These are phyloP conservation scores for Mucor velutinosus DNA, from an alignment of 371 early-diverging fungal genomes.

Conservation along the genomic window DNA sequence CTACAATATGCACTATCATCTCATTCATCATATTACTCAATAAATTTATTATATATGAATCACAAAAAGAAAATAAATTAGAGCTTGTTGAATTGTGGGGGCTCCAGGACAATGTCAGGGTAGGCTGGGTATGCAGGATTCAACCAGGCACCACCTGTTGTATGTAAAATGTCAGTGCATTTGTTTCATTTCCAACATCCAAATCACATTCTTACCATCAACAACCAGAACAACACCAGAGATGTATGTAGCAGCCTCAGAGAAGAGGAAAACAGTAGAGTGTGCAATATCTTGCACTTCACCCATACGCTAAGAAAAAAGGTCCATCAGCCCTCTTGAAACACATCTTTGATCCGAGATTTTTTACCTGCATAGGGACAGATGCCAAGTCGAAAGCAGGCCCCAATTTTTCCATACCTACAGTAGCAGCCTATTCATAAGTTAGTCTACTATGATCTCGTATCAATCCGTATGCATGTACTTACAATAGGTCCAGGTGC, in stretches of 20 bases:
- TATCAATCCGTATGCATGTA: neutral
- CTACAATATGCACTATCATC: neutral
- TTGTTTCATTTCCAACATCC: neutral
- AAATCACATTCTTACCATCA: slow-evolving; percentile 54
- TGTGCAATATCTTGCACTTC: slow-evolving; percentile 71
- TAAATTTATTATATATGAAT: neutral
- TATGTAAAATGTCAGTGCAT: neutral
- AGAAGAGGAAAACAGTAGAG: slow-evolving; percentile 71
- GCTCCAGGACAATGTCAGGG: slow-evolving; percentile 18
- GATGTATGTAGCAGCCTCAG: slow-evolving; percentile 64
- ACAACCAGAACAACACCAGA: slow-evolving; percentile 68
- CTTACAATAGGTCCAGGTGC: slow-evolving; percentile 55
- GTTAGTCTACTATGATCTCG: neutral
- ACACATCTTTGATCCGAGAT: neutral
- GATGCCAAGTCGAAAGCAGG: slow-evolving; percentile 17
- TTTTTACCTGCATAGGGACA: slow-evolving; percentile 40
- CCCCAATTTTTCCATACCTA: slow-evolving; percentile 44
- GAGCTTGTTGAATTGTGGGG: slow-evolving; percentile 20
- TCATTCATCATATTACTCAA: neutral
- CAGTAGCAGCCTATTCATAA: slow-evolving; percentile 19
- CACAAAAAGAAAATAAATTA: slow-evolving; percentile 4
- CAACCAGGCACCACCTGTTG: slow-evolving; percentile 26
- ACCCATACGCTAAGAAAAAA: slow-evolving; percentile 47
- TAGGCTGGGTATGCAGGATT: slow-evolving; percentile 16
- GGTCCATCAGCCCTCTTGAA: neutral